Evolutionary conservation across 2,329 filamentous ascomycete species (phyloP), one percentile per base, ranked within the genome.

Genomic region (Cercospora sp.): DNA sequence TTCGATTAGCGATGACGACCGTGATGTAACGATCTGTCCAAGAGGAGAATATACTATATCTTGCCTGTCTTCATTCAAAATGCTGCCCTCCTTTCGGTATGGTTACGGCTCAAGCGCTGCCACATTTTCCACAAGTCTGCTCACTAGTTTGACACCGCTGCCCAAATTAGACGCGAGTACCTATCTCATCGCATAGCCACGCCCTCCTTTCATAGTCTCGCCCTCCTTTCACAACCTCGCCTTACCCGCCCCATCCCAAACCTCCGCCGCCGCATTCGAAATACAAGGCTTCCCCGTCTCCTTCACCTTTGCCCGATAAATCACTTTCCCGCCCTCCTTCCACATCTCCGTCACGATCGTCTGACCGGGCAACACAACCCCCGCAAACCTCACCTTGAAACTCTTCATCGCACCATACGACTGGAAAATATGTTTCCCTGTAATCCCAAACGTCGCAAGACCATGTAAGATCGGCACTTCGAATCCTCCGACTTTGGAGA

Each of bases 401-500:
- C 92, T 97, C 86, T 91, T 93, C 83, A 91, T 93, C 53, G 86
- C 82, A 4, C 95, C 95, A 76, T 89, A 98, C 71, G 85, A 90
- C 81, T 92, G 87, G 79, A 94, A 91, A 40, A 99, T 88, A 69
- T 94, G 93, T 86, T 97, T 97, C 71, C 90, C 92, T n/a, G 92
- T 90, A 73, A 98, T 88, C 73, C 95, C 95, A 76, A 99, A 94
- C 78, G 90, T 94, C 86, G 93, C 97, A 45, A 98, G 87, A 13
- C 95, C 95, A 84, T 98, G 95, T 63, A 99, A 85, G 78, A 99
- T 99, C 16, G 95, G 95, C 28, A 84, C 88, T 82, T 95, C 91
- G 88, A 98, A 98, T 67, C 95, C 95, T 68, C 94, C 95, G 75
- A 97, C 89, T 84, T 94, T 95, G 82, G 92, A 92, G 81, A 99